Evolutionary conservation across 495 filamentous ascomycete genomes (phyloP), one percentile per base, ranked within the genome.

Genomic region (Filosporella fistucella): DNA sequence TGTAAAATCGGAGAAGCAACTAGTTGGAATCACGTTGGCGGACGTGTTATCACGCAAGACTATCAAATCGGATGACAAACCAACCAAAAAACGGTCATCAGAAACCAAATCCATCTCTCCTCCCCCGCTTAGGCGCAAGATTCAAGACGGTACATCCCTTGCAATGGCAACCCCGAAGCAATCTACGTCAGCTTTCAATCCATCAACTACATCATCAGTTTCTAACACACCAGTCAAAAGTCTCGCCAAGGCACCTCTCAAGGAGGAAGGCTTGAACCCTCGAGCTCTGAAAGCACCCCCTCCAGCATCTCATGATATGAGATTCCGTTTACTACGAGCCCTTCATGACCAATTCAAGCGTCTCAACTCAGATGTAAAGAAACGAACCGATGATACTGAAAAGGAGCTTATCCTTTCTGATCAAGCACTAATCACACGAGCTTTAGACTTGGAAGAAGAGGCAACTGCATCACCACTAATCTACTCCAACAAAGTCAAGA

Each of bases 401-500:
- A 63, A 63, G 25, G 29, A 51, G 20, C 64, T 91, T 10, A 48
- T 81, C 10, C 66, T 93, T 3, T 81, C 76, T 2, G 63, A 78
- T 0, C 78, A 89, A 54, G 81, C 88, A 47, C 68, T 97, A 18
- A 80, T 95, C 7, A 77, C 75, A 30, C 76, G 86, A 63, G 84
- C 88, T 2, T 68, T 96, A 2, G 89, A 96, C 52, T 82, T 90
- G 44, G 93, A 99, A 64, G 82, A 95, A 57, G 82, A 78, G 44
- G 63, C 82, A 21, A 89, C 90, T 1, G 77, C 81, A 11, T 80
- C 80, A 45, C 68, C 72, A 0, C 55, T 67, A 16, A 80, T 96
- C 52, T 97, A 99, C 56, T 68, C 71, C 3, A 93, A 91, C 58
- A 64, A 88, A 8, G 80, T 97, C 60, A 91, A 87, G 56, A 82